Conservation (phyloP, 2,329 filamentous ascomycete genomes). For the Penicillium sp. region DNA sequence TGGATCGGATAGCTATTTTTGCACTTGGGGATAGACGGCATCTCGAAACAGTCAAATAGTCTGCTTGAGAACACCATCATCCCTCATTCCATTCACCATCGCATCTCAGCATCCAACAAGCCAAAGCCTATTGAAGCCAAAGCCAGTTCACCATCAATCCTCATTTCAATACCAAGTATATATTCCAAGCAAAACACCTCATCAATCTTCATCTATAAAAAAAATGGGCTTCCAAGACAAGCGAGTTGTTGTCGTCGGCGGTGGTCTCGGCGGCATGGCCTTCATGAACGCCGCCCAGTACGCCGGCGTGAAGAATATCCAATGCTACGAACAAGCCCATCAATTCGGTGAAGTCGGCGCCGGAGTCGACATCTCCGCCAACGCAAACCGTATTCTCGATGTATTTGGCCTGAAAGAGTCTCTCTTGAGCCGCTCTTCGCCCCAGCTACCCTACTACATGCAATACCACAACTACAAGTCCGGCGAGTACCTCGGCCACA, state of each 20-base stretch:
- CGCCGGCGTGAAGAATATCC: neutral
- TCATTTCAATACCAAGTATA: neutral
- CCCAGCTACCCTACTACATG: constrained; percentile 33
- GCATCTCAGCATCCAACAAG: neutral
- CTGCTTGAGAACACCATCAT: neutral
- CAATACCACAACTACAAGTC: constrained; percentile 24
- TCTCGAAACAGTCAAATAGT: neutral
- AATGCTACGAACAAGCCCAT: constrained; percentile 31
- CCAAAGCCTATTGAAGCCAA: neutral
- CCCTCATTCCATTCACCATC: neutral
- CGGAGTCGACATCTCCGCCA: constrained; percentile 39
- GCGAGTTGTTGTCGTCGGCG: constrained; percentile 36
- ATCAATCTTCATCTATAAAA: neutral
- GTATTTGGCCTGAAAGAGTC: constrained; percentile 32
- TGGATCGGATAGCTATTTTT: neutral
- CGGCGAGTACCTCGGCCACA: constrained; percentile 25
- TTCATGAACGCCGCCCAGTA: constrained; percentile 39
- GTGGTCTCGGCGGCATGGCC: constrained; percentile 39
- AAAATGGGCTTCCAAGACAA: constrained; percentile 31
- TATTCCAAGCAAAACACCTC: neutral
- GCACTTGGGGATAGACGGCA: neutral
- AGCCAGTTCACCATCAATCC: neutral
- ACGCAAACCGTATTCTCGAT: constrained; percentile 35
- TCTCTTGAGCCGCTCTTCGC: constrained; percentile 36
- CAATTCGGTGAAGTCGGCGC: constrained; percentile 42